Evolutionary conservation across 2,329 filamentous ascomycete species (phyloP).

Genomic region (Annulohypoxylon truncatum): DNA sequence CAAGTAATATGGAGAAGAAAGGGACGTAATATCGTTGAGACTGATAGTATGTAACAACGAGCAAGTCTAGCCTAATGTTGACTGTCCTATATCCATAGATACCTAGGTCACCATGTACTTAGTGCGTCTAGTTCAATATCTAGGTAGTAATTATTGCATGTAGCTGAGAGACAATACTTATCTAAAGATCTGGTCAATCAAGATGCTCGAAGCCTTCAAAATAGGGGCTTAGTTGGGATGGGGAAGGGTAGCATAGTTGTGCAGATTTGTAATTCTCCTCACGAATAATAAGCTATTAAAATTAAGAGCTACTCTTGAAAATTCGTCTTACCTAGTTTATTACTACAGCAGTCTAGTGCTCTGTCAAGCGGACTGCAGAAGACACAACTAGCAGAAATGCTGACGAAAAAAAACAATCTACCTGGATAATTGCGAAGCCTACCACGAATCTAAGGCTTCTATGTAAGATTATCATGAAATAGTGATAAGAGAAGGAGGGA

Average conservation of each 20-base stretch:
- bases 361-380: slow-evolving; percentile 34
- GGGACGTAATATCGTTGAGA: neutral
- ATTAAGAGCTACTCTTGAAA: neutral
- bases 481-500: neutral
- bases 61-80: neutral
- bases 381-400: slow-evolving; percentile 22
- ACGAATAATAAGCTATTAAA: neutral
- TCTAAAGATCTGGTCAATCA: neutral
- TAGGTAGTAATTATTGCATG: neutral
- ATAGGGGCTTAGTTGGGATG: neutral
- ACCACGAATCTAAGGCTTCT: too few species aligned
- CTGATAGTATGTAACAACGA: neutral
- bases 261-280: neutral
- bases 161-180: too few species aligned
- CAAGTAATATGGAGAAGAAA: neutral
- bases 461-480: neutral
- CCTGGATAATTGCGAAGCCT: too few species aligned
- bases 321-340: slow-evolving; percentile 5
- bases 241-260: neutral
- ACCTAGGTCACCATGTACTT: neutral
- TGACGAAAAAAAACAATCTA: neutral
- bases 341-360: slow-evolving; percentile 5
- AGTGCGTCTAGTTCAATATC: neutral
- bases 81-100: neutral
- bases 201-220: neutral